A percentile compares a stretch with the other conserved stretches of the same genome.
Conservation (phyloP, 1,284 basidiomycete genomes). For the Cryptococcus sp. region DNA sequence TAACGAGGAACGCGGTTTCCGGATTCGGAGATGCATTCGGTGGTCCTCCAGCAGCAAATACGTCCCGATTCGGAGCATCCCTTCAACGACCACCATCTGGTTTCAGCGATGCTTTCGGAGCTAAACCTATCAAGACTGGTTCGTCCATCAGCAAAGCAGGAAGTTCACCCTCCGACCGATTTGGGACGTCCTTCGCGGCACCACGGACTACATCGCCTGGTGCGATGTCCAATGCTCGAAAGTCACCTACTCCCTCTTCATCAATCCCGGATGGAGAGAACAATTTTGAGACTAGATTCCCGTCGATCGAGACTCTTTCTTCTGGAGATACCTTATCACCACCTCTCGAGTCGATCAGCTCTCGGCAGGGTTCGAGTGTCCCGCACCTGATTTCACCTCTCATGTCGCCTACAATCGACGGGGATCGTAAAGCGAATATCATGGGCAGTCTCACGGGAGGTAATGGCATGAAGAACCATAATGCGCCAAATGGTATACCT, state of each 20-base stretch:
- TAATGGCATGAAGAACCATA: slow-evolving; percentile 11
- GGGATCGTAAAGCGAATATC: slow-evolving; percentile 13
- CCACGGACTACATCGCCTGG: slow-evolving; percentile 4
- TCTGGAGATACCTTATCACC: slow-evolving; percentile 13
- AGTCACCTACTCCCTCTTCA: slow-evolving; percentile 6
- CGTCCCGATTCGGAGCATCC: background rate
- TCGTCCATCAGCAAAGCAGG: background rate
- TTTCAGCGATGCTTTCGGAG: slow-evolving; percentile 1
- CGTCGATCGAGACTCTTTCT: slow-evolving; percentile 38
- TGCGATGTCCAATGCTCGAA: background rate
- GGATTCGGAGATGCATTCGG: slow-evolving; percentile 36
- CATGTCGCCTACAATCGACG: slow-evolving; percentile 12
- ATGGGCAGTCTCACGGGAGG: slow-evolving; percentile 42
- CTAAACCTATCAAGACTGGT: background rate
- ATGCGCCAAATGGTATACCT: slow-evolving; percentile 8
- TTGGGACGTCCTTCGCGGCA: slow-evolving; percentile 1
- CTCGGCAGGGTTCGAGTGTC: background rate
- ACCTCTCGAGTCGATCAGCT: background rate
- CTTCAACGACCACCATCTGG: background rate
- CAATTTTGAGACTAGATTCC: slow-evolving; percentile 43
- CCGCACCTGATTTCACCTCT: slow-evolving; percentile 17
- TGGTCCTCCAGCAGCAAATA: background rate
- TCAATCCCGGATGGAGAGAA: slow-evolving; percentile 23
- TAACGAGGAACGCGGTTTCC: background rate
- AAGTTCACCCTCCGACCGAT: background rate